These are phyloP conservation scores for Wickerhamia fluorescens DNA, from an alignment of 805 yeast genomes.

Conservation along the genomic window DNA sequence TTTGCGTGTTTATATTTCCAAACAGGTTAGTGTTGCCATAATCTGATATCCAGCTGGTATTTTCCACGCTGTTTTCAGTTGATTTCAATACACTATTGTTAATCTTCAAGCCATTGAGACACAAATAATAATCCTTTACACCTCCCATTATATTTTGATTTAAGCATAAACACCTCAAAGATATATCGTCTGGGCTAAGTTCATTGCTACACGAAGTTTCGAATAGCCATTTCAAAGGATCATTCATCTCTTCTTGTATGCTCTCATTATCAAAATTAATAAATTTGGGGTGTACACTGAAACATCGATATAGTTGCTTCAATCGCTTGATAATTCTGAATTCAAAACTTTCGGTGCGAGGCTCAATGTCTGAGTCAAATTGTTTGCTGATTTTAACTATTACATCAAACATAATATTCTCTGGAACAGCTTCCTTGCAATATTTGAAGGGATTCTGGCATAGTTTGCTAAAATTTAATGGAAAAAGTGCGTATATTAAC, in stretches of 20 bases:
- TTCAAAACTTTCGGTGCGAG: too few relatives aligned
- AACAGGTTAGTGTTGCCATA: too few relatives aligned
- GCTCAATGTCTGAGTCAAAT: slow-evolving; percentile 1
- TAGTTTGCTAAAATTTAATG: slow-evolving; percentile 40
- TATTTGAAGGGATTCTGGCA: slow-evolving; percentile 35
- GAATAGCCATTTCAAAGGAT: slow-evolving; percentile 16
- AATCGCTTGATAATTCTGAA: slow-evolving; percentile 9
- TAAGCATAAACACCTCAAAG: slow-evolving; percentile 12
- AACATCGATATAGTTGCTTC: slow-evolving; percentile 21
- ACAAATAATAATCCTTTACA: too few relatives aligned
- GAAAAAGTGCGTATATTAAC: slow-evolving; percentile 52
- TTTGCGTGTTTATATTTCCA: too few relatives aligned
- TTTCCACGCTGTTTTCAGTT: too few relatives aligned
- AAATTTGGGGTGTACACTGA: slow-evolving; percentile 45
- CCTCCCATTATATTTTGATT: slow-evolving; percentile 12
- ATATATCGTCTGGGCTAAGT: slow-evolving; percentile 13
- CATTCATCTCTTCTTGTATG: slow-evolving; percentile 14
- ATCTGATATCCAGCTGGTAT: too few relatives aligned
- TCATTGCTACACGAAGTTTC: slow-evolving; percentile 5
- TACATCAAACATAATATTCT: too few relatives aligned
- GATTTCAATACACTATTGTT: too few relatives aligned
- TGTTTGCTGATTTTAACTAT: background rate
- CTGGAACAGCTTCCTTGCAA: too few relatives aligned
- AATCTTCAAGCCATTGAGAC: too few relatives aligned
- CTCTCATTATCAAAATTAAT: slow-evolving; percentile 19